phyloP scores from a whole-genome alignment of 352 stramenopile genomes.

The Globisporangium barbulae region DNA sequence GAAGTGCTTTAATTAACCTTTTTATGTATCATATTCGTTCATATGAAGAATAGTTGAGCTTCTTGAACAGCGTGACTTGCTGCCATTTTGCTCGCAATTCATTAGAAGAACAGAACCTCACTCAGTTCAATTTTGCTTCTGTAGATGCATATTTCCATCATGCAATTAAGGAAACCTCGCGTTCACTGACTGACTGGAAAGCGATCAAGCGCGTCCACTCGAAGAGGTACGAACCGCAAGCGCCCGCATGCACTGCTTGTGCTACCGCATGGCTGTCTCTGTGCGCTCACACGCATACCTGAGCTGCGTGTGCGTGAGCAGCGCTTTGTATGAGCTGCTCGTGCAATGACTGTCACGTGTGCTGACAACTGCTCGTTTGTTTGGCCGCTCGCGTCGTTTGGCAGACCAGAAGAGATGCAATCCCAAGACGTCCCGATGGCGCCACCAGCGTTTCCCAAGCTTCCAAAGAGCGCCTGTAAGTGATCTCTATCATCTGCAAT shows the following conservation, averaged over 20 bases:
- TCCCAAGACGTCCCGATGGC: conserved; percentile 7
- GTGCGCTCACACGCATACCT: background rate
- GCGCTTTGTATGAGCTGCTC: background rate
- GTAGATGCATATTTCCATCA: background rate
- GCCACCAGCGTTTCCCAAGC: conserved; percentile 37
- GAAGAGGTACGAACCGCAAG: conserved; percentile 7
- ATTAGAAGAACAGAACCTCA: background rate
- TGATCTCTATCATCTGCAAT: conserved; percentile 5
- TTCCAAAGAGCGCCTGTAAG: conserved; percentile 64
- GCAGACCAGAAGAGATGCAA: conserved; percentile 7
- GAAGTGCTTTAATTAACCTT: background rate
- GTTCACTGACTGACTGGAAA: background rate
- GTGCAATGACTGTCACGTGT: background rate
- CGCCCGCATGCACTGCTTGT: background rate
- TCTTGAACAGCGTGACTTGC: too few relatives aligned
- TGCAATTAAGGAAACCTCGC: background rate
- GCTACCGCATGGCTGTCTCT: background rate
- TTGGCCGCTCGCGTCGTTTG: background rate
- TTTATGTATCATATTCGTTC: background rate
- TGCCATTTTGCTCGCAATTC: too few relatives aligned
- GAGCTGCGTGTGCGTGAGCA: background rate
- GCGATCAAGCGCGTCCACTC: conserved; percentile 11
- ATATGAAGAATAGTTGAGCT: too few relatives aligned
- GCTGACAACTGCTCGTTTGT: background rate
- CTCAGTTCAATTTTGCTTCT: too few relatives aligned